Evolutionary conservation across 805 yeast species (phyloP), one percentile per base, ranked within the genome.

Genomic region (Cyberlindnera xishuangbannaensis): DNA sequence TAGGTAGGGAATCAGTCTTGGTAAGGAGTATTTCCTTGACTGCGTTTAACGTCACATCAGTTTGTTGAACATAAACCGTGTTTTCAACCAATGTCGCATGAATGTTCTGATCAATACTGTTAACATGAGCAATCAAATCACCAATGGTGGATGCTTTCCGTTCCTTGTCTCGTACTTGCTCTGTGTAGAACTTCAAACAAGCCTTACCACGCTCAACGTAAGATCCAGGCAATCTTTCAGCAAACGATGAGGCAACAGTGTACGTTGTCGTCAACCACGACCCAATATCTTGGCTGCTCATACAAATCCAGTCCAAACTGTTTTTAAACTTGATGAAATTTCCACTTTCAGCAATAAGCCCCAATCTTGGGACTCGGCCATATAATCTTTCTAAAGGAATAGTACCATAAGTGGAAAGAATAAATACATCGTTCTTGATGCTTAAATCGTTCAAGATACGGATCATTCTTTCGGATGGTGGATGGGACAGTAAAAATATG

Each of bases 261-360:
- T 62, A 53, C 7, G 82, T 76, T 23, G 73, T 67, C 3, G 69
- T 67, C 55, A 77, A 67, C 87, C 90, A 82, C 14, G 61, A 61
- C 43, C 69, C 58, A 34, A 48, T 37, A 17, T 34, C 22, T 11
- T 32, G 25, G 15, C 39, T 32, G 18, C 37, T 25, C 27, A 47
- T 27, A 6, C 43, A 29, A 2, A 45, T 23, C 54, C 54, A 49
- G 5, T 26, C 58, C 57, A 18, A 62, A 44, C 54, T 49, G 15
- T 72, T 67, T 12, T 70, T 69, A 14, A 75, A 49, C 53, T 72
- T 78, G 21, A 90, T 67, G 48, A 72, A 85, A 0, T 86, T 94
- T 23, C 97, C 97, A 51, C 81, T 79, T 56, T 88, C 97, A 1
- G 96, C 95, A 42, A 90, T 77, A 33, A 90, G 63, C 0, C 97